These are phyloP conservation scores for Trichoderma aggressivum DNA, from an alignment of 2,329 filamentous ascomycete genomes.

Conservation along the genomic window DNA sequence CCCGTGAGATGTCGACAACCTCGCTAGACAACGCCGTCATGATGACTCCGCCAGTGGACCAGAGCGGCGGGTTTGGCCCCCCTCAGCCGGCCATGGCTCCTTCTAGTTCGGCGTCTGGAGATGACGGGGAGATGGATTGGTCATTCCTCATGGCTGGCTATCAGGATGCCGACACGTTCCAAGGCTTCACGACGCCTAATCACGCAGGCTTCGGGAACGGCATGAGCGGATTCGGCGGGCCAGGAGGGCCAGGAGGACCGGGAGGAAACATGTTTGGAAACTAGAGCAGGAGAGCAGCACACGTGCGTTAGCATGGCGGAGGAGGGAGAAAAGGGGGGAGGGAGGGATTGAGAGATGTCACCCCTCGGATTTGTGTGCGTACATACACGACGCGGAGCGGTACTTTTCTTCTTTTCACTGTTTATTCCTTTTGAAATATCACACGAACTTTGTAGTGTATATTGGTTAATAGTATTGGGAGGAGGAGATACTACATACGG, in stretches of 20 bases:
- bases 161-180: constrained; percentile 32
- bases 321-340: neutral
- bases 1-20: neutral
- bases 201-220: constrained; percentile 25
- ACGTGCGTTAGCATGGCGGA: neutral
- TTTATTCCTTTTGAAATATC: neutral
- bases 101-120: constrained; percentile 22
- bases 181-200: constrained; percentile 28
- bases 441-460: neutral
- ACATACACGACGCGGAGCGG: neutral
- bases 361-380: neutral
- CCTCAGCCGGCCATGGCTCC: constrained; percentile 21
- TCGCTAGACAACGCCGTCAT: constrained; percentile 31
- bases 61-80: constrained; percentile 16
- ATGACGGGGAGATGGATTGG: constrained; percentile 46
- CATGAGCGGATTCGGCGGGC: constrained; percentile 22
- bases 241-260: constrained; percentile 21
- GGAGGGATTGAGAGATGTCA: neutral
- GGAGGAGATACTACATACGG: neutral
- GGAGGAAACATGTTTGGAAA: constrained; percentile 30
- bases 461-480: neutral
- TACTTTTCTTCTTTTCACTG: neutral
- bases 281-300: neutral
- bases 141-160: constrained; percentile 45
- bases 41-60: constrained; percentile 31